phyloP scores from a whole-genome alignment of 805 yeast species.

The Wickerhamomyces queroliae region DNA sequence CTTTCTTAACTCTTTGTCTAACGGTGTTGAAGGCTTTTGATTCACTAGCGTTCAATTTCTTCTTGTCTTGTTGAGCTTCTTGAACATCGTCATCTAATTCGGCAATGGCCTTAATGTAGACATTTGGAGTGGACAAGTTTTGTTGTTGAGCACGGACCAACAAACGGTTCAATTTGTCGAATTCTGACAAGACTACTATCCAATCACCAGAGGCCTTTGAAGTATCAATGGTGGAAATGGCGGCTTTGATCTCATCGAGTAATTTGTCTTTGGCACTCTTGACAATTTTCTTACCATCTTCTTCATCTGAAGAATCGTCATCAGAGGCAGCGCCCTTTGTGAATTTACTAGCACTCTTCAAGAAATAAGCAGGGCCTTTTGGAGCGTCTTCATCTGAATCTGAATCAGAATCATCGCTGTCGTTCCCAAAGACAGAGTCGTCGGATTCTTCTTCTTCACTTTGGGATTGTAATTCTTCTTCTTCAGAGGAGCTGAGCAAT shows the following conservation, averaged over 20 bases:
- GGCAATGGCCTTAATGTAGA: constrained; percentile 62
- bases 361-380: constrained; percentile 39
- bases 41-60: constrained; percentile 75
- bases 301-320: constrained; percentile 48
- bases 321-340: constrained; percentile 30
- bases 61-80: constrained; percentile 46
- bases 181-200: constrained; percentile 67
- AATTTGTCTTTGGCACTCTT: constrained; percentile 92
- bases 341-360: constrained; percentile 33
- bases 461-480: constrained; percentile 24
- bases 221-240: constrained; percentile 61
- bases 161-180: constrained; percentile 69
- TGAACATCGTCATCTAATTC: constrained; percentile 65
- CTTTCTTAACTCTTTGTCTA: constrained; percentile 84
- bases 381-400: constrained; percentile 38
- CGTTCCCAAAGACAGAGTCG: constrained; percentile 31
- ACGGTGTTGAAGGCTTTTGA: constrained; percentile 83
- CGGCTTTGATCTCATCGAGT: constrained; percentile 74
- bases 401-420: constrained; percentile 32
- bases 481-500: constrained; percentile 35
- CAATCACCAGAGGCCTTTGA: constrained; percentile 72
- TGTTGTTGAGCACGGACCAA: constrained; percentile 71
- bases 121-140: constrained; percentile 64
- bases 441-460: constrained; percentile 26
- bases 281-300: constrained; percentile 77